Base-by-base conservation (phyloP, 805 yeast species). In the Saccharomyces jurei region DNA sequence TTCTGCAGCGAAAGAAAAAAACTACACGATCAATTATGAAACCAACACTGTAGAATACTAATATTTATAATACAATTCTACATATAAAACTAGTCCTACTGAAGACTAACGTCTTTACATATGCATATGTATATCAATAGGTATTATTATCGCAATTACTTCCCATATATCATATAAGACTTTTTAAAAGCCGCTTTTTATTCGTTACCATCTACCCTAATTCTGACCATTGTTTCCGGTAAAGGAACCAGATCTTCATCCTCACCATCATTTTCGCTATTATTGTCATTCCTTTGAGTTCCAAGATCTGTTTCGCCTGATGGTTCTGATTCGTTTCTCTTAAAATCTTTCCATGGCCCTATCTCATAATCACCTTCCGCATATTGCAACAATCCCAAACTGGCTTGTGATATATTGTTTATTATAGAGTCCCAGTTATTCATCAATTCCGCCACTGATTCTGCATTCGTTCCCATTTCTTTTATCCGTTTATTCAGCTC, bases 211-310 rank as follows among this genome's bases (percentile, higher is more conserved):
- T 77, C 76, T 14, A 82, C 64, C 49, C 77, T 74, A 31, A 86
- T 75, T 50, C 91, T 72, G 3, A 86, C 85, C 58, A 86, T 69
- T 0, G 86, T 74, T 61, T 84, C 91, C 0, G 91, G 89, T 48
- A 81, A 68, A 1, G 87, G 85, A 2, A 72, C 68, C 0, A 66
- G 70, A 21, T 50, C 54, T 31, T 65, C 65, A 6, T 58, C 57
- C 29, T 63, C 61, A 46, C 64, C 69, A n/a, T 70, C 74, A 31
- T 68, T 68, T 1, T 59, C 54, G 13, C 62, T 60, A 1, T 59
- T 52, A 59, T 55, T 81, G 63, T n/a, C 82, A 14, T 66, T 68
- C 6, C 66, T 71, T 55, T 81, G 82, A 47, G 74, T 71, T 14
- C 69, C 44, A n/a, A 17, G 3, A 6, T 17, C 44, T n/a, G 11